Evolutionary conservation across 768 basidiomycete species (phyloP), one percentile per base, ranked within the genome.

Genomic region (Boletus huronensis): DNA sequence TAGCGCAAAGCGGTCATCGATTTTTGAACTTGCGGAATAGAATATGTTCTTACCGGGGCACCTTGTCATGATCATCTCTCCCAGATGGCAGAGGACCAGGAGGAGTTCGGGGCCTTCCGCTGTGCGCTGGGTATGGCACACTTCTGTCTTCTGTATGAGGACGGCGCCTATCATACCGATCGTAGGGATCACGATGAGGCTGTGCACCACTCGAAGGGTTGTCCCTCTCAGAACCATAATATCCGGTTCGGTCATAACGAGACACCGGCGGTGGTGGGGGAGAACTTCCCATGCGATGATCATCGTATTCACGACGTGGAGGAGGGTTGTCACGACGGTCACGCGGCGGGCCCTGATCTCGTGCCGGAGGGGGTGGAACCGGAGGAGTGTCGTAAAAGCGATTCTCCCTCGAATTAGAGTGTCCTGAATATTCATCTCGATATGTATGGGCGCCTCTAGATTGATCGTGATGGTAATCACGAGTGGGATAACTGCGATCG

Each of bases 301-400:
- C 90, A 60, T 92, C 87, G 61, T 82, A 78, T 45, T 91, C 87
- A 54, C 85, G 81, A 60, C 75, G 72, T 56, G 76, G 62, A 58
- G 79, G 72, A 69, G 86, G 84, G n/a, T 53, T 40, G 54, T 89
- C 88, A 36, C 85, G 77, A 63, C 81, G 82, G 11, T 88, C 88
- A 59, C 87, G 77, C 16, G 85, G 80, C 48, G 88, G 74, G 11
- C 81, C 82, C 14, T 79, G 78, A 53, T 89, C 88, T 35, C 85
- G 76, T 2, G 67, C 64, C 56, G 78, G 59, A 54, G 75, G 65
- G 19, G 77, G 41, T 25, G 50, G 39, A 74, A 78, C 16, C 16
- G 71, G 64, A 32, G 76, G 66, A 54, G 76, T 74, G 41, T 81
- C 78, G 66, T 85, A 84, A 68, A 84, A 83, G 28, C 85, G 79